Evolutionary conservation across 2,329 filamentous ascomycete species (phyloP).

Genomic region (Ophiostoma angusticollis): DNA sequence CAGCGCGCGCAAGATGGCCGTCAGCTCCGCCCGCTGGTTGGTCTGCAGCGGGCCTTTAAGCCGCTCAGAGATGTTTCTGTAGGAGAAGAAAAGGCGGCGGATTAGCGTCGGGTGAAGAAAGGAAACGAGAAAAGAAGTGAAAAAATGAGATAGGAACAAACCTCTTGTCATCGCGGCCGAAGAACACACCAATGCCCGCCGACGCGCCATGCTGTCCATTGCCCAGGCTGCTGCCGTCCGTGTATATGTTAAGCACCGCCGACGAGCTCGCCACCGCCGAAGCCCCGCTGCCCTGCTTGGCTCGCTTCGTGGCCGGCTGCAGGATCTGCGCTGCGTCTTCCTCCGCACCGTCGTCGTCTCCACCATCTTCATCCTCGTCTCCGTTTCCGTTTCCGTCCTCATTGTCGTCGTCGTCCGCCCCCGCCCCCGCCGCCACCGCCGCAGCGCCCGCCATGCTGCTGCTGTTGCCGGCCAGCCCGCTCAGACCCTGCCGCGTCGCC

Average conservation of each 20-base stretch:
- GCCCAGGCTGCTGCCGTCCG: constrained; percentile 47
- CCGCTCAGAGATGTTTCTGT: constrained; percentile 58
- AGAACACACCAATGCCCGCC: constrained; percentile 53
- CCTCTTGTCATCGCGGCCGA: constrained; percentile 43
- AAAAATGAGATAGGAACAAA: constrained; percentile 15
- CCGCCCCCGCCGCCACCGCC: constrained; percentile 12
- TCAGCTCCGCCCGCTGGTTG: constrained; percentile 92
- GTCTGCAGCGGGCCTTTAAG: constrained; percentile 66
- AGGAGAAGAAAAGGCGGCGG: not conserved
- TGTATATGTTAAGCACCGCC: constrained; percentile 38
- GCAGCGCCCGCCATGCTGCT: constrained; percentile 9
- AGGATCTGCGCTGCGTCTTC: constrained; percentile 21
- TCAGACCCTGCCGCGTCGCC: constrained; percentile 29
- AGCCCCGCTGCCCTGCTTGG: constrained; percentile 15
- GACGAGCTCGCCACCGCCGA: constrained; percentile 2
- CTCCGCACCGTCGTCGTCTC: constrained; percentile 19
- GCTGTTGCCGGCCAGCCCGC: constrained; percentile 17
- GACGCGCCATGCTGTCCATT: constrained; percentile 44
- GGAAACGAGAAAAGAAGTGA: not conserved
- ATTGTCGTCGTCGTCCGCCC: constrained; percentile 17
- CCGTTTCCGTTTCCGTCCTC: constrained; percentile 16
- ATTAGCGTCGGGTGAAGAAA: not conserved
- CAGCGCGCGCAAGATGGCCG: constrained; percentile 72
- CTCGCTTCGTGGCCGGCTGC: constrained; percentile 24
- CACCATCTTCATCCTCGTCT: constrained; percentile 16